Evolutionary conservation across 2,329 filamentous ascomycete genomes (phyloP), one percentile per base, ranked within the genome.

Genomic region (Gnomoniopsis smithogilvyi): DNA sequence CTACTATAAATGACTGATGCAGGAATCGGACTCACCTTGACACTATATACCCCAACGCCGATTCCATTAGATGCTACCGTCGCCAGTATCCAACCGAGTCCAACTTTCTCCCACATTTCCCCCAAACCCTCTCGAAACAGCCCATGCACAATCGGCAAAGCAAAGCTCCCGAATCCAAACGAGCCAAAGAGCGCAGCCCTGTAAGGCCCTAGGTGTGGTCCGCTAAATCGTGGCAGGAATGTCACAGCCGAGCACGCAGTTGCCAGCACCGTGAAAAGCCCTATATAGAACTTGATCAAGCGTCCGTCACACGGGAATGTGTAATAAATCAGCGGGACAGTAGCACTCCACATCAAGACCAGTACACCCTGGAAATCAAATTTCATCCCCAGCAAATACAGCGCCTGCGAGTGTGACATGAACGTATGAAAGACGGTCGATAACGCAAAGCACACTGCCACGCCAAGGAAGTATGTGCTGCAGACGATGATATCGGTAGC

Each of bases 321-420:
- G 66, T 83, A 83, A 65, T 81, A 82, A n/a, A 86, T 72, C 1
- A 82, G 78, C 4, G 85, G 84, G 7, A 86, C 74, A 50, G 82
- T 85, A 59, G 80, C 79, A 3, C 81, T 80, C 82, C 83, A 88
- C 70, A 87, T 87, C 60, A 88, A 69, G 7, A 82, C 73, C 2
- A 88, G 76, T 47, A 88, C 83, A 8, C 84, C 84, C 47, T 85
- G 76, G 63, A 86, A 84, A 66, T 88, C 85, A 30, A 87, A 70
- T 64, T 83, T 80, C 61, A 85, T 82, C 6, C 82, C 83, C 59
- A 81, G 76, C 12, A 71, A 72, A 41, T 77, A 77, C 15, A 82
- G 74, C 6, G 70, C 64, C 8, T 77, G 72, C 53, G 78, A 82
- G 63, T 87, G 84, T 58, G 80, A 82, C 63, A 78, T 77, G 52